Evolutionary conservation across 2,329 filamentous ascomycete species (phyloP).

Genomic region (Arthrinium phaeospermum): DNA sequence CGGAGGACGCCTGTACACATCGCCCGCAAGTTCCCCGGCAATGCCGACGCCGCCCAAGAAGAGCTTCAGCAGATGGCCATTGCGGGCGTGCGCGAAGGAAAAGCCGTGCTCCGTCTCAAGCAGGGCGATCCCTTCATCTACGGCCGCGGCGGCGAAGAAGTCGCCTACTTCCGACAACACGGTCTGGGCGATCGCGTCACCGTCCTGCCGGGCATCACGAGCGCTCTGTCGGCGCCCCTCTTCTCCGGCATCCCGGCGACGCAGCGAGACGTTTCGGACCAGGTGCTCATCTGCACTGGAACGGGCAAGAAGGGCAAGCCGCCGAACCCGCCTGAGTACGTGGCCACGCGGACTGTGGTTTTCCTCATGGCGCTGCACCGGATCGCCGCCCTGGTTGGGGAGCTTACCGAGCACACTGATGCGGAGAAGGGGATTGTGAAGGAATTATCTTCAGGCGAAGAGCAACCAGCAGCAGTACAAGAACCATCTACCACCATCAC

Average conservation of each 20-base stretch:
- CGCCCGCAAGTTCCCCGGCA: constrained; percentile 95
- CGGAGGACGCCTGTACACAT: constrained; percentile 89
- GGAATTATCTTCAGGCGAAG: constrained; percentile 24
- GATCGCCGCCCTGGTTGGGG: constrained; percentile 73
- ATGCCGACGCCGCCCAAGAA: constrained; percentile 90
- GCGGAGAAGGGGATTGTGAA: constrained; percentile 35
- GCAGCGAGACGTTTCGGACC: constrained; percentile 87
- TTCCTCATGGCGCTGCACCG: constrained; percentile 96
- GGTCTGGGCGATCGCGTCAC: constrained; percentile 68
- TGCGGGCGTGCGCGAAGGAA: constrained; percentile 67
- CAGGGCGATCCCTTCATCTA: constrained; percentile 98
- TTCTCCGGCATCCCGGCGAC: constrained; percentile 89
- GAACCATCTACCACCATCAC: neutral
- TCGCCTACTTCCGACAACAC: constrained; percentile 76
- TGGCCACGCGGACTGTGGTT: constrained; percentile 80
- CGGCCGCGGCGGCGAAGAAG: constrained; percentile 92
- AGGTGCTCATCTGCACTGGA: constrained; percentile 94
- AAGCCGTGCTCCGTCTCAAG: constrained; percentile 87
- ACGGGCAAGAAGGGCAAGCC: constrained; percentile 89
- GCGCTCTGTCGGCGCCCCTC: constrained; percentile 82
- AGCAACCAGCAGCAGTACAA: neutral
- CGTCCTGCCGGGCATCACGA: constrained; percentile 90
- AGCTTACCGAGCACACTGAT: constrained; percentile 61
- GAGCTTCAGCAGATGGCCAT: constrained; percentile 84
- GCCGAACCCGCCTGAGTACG: constrained; percentile 80